Base-by-base conservation (phyloP, 2,329 filamentous ascomycete species). In the Chaetomium sp. region DNA sequence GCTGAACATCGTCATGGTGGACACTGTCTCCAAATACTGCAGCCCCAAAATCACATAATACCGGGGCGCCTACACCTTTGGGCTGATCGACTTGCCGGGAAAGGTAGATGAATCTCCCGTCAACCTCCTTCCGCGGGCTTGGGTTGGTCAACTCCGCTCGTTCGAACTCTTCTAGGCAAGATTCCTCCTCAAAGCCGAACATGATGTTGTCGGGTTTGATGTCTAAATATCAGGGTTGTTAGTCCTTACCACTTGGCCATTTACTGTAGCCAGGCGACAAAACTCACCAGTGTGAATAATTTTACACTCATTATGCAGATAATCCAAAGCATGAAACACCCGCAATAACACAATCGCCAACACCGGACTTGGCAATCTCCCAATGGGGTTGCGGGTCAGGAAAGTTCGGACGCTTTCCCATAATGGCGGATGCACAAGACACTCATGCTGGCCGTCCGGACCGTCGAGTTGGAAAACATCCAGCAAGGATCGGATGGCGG, bases 31-130 rank as follows among this genome's bases (percentile, higher is more conserved):
- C 72, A 0, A 27, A 0, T 9, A 76, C 65, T 7, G 75, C 76
- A 0, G 75, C 74, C 10, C 77, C 76, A 59, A 81, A 76, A 59
- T 81, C 78, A 55, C 77, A 77, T 6, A 79, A 66, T 1, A 78
- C 67, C 0, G 71, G 70, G 0, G 60, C 1, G 72, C 71, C 34
- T 57, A 53, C 6, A 60, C 45, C 5, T 66, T 67, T 0, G 71
- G 70, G 50, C 69, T 47, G 64, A 56, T 59, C 53, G 4, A 78
- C 67, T 19, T 69, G 62, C 4, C 70, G 72, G 4, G 74, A 79
- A 0, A 64, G 14, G 54, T 79, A 78, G 4, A 79, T 73, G 3
- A 36, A 65, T 60, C 72, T 69, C 14, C 66, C 72, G 8, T 70
- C 69, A 3, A 73, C 2, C 7, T 70, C 58, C 52, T 79, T 79